phyloP scores from a whole-genome alignment of 345 rosid species.

The Eucalyptus regnans region DNA sequence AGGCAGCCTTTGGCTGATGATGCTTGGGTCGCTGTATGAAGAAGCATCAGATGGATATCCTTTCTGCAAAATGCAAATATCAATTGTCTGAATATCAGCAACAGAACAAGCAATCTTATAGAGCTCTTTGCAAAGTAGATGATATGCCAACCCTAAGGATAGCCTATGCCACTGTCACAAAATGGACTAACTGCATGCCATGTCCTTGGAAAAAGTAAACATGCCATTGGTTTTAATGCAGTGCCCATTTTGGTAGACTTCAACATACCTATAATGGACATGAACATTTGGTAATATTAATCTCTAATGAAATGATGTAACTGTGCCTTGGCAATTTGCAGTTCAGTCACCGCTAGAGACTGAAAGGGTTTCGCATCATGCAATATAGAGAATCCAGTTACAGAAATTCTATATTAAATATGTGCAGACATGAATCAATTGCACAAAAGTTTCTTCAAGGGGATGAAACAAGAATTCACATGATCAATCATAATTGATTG shows the following conservation, averaged over 20 bases:
- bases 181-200: neutral
- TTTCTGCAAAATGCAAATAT: constrained; percentile 47
- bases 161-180: neutral
- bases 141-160: neutral
- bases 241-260: neutral
- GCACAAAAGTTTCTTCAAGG: neutral
- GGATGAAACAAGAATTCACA: neutral
- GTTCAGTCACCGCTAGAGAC: neutral
- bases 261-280: neutral
- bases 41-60: constrained; percentile 80
- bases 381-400: neutral
- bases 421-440: neutral
- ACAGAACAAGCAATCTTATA: neutral
- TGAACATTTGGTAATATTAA: neutral
- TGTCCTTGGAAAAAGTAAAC: neutral
- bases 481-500: neutral
- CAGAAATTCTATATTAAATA: neutral
- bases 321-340: neutral
- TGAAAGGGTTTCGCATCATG: neutral
- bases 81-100: neutral
- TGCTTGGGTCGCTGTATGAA: constrained; percentile 73
- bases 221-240: neutral
- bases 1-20: constrained; percentile 80
- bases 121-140: neutral
- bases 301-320: neutral